These are phyloP conservation scores for Conticribra weissflogii DNA, from an alignment of 108 stramenopile genomes.

Conservation along the genomic window DNA sequence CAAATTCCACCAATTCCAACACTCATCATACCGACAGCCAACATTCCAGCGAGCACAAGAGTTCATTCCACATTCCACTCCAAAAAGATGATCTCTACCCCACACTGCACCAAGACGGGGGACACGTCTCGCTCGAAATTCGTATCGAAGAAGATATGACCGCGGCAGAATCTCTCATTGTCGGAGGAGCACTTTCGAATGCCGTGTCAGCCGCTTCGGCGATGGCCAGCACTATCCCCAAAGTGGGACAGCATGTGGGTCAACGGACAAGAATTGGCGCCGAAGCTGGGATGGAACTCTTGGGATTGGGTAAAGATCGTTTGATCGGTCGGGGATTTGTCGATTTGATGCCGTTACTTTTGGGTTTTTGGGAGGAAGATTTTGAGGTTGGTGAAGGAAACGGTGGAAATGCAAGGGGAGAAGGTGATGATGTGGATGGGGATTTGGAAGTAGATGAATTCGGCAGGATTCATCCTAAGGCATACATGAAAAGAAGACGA, in stretches of 20 bases:
- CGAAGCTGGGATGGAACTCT: conserved; percentile 19
- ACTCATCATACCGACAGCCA: background rate
- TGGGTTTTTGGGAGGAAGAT: conserved; percentile 59
- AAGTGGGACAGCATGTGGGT: conserved; percentile 38
- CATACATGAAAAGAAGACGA: conserved; percentile 15
- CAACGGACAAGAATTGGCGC: conserved; percentile 8
- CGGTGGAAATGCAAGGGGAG: background rate
- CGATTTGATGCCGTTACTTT: conserved; percentile 70
- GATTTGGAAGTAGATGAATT: conserved; percentile 22
- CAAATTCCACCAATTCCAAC: background rate
- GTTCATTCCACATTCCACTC: conserved; percentile 59
- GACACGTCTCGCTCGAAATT: conserved; percentile 45
- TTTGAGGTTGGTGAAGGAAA: conserved; percentile 47
- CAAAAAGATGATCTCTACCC: conserved; percentile 57
- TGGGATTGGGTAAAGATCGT: conserved; percentile 51
- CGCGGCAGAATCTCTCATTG: conserved; percentile 29
- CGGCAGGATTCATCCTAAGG: conserved; percentile 12
- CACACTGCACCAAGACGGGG: conserved; percentile 57
- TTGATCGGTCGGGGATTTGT: conserved; percentile 68
- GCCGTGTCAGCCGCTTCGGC: conserved; percentile 45
- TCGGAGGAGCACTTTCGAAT: conserved; percentile 32
- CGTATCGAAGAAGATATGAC: conserved; percentile 76
- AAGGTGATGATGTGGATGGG: conserved; percentile 9
- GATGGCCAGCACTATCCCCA: conserved; percentile 54
- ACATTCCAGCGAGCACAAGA: conserved; percentile 9